Conservation (phyloP, 2,329 filamentous ascomycete species). For the Aspergillus pseudonomiae region DNA sequence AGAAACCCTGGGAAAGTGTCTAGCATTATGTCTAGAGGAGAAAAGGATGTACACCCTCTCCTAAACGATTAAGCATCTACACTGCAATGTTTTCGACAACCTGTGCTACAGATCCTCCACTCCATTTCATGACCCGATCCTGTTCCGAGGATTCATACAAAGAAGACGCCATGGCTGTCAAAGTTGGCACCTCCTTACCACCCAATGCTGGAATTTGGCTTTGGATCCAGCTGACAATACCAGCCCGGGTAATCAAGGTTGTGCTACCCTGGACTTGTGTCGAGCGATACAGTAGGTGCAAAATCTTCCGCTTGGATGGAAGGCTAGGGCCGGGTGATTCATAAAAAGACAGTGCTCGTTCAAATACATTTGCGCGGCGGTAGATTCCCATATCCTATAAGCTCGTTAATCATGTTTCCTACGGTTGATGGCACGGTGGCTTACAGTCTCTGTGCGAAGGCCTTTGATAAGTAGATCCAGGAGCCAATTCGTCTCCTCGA, state of each 20-base stretch:
- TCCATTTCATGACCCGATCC: slow-evolving; percentile 69
- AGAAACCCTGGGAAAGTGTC: background rate
- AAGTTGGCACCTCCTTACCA: slow-evolving; percentile 39
- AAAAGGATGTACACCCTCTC: background rate
- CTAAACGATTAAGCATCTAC: slow-evolving; percentile 4
- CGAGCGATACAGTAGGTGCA: slow-evolving; percentile 65
- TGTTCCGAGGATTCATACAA: slow-evolving; percentile 69
- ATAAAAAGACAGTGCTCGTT: slow-evolving; percentile 72
- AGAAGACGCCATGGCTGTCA: slow-evolving; percentile 60
- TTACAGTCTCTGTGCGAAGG: slow-evolving; percentile 58
- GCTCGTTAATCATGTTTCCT: slow-evolving; percentile 15
- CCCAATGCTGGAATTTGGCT: slow-evolving; percentile 59
- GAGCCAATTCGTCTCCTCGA: slow-evolving; percentile 74
- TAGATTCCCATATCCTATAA: slow-evolving; percentile 51
- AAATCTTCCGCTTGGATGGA: slow-evolving; percentile 64
- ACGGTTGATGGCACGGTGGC: slow-evolving; percentile 16
- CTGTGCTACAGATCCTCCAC: slow-evolving; percentile 51
- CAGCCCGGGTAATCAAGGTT: slow-evolving; percentile 77
- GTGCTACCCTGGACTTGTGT: slow-evolving; percentile 73
- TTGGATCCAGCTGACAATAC: slow-evolving; percentile 74
- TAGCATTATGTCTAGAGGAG: background rate
- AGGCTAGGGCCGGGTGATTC: slow-evolving; percentile 66
- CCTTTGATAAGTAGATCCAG: slow-evolving; percentile 71
- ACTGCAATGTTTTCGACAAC: slow-evolving; percentile 30
- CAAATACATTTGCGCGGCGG: slow-evolving; percentile 67